Evolutionary conservation across 148 eudicot species (phyloP).

Genomic region (Vaccinium corymbosum): DNA sequence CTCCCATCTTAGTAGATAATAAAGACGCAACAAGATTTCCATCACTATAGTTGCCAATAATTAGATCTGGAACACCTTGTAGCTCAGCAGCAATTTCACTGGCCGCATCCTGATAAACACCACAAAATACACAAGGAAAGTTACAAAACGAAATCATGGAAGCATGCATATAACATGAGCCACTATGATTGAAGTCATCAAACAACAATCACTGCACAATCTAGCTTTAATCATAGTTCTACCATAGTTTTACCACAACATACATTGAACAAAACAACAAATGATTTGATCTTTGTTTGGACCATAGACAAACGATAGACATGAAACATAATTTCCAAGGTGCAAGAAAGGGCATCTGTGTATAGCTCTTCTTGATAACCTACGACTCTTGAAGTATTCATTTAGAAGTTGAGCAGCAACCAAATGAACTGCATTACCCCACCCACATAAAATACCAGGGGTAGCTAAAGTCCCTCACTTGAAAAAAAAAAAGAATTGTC

Average conservation of each 20-base stretch:
- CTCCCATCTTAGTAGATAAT: conserved; percentile 80
- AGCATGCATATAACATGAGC: not conserved
- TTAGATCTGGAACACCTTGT: conserved; percentile 82
- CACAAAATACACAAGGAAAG: conserved; percentile 2
- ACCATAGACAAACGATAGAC: not conserved
- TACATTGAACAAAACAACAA: not conserved
- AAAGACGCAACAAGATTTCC: conserved; percentile 94
- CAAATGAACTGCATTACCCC: not conserved
- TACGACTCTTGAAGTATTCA: not conserved
- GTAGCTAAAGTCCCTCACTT: not conserved
- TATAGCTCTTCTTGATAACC: not conserved
- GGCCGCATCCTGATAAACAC: conserved; percentile 66
- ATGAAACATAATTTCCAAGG: not conserved
- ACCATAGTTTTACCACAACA: not conserved
- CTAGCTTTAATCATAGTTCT: not conserved
- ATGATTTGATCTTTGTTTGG: not conserved
- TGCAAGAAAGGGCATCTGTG: not conserved
- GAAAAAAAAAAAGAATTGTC: not conserved
- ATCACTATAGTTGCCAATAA: conserved; percentile 97
- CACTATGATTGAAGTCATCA: not conserved
- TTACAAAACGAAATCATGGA: not conserved
- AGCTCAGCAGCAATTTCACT: conserved; percentile 83
- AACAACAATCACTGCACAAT: not conserved
- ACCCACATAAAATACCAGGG: not conserved
- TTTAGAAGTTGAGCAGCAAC: not conserved